Evolutionary conservation across 257 asterid genomes (phyloP).

Genomic region (Jacaranda mimosifolia): DNA sequence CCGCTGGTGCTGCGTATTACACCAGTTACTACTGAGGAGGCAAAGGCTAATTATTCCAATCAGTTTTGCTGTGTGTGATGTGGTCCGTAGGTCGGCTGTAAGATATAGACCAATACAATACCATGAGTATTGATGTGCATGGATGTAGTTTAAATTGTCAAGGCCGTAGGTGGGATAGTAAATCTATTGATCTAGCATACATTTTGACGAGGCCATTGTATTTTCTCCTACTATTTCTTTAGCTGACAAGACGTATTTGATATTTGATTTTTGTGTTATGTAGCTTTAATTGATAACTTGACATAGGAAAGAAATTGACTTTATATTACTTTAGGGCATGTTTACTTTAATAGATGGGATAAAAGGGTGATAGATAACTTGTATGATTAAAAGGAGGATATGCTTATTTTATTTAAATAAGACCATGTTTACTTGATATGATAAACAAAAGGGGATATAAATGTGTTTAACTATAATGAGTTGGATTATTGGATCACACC

Average conservation of each 20-base stretch:
- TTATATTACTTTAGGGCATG: too few species aligned
- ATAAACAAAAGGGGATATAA: too few species aligned
- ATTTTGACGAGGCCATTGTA: constrained; percentile 28
- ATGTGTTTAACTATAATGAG: too few species aligned
- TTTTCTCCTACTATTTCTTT: not conserved
- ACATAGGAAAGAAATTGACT: not conserved
- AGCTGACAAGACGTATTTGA: not conserved
- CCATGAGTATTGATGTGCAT: constrained; percentile 28
- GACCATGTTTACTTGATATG: too few species aligned
- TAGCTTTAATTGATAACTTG: not conserved
- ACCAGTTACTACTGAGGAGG: constrained; percentile 67
- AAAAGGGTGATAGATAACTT: too few species aligned
- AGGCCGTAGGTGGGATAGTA: constrained; percentile 11
- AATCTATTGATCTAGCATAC: not conserved
- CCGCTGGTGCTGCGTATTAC: constrained; percentile 66
- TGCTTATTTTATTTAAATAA: too few species aligned
- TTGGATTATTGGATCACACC: too few species aligned
- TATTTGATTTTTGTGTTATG: not conserved
- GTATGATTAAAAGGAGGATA: too few species aligned
- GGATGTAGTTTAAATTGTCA: constrained; percentile 6
- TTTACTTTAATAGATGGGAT: too few species aligned
- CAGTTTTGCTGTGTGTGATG: constrained; percentile 54
- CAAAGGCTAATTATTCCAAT: constrained; percentile 12
- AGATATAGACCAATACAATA: constrained; percentile 28
- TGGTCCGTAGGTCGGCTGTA: constrained; percentile 32